Base-by-base conservation (phyloP, 1,284 basidiomycete species). In the Ceratobasidium sp. region DNA sequence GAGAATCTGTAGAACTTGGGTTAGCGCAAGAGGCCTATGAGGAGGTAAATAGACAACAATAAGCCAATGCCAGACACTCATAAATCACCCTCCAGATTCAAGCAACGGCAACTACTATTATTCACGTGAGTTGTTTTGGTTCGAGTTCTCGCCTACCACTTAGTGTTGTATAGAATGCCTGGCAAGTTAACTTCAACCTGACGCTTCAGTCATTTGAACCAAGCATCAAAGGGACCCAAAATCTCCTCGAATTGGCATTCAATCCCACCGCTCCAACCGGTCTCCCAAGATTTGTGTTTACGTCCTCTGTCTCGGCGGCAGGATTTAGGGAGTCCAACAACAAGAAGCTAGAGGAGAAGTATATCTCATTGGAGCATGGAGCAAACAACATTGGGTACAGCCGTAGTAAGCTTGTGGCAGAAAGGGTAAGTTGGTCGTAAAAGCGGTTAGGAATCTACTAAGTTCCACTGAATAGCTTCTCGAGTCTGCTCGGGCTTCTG, bases 61-160 rank as follows among this genome's bases (percentile, higher is more conserved):
- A 9, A 18, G 15, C 33, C 33, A 4, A 33, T 33, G 33, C 33
- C 33, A 4, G 33, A 33, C 33, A 33, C 33, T 64, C 15, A 18
- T 4, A 3, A 40, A 3, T 7, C 4, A 18, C 28, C 20, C 20
- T 63, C 6, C 26, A 73, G 58, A 73, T 73, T 20, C 56, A 60
- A 26, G 26, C 56, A n/a, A 82, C 80, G 3, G 82, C 84, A 20
- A 86, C 85, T 1, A 82, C 83, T 58, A 84, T 87, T 73, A 82
- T 87, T 15, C 86, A 86, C 79, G 69, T 60, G n/a, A 26, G 53
- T 60, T 46, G 10, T 23, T 26, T 23, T 44, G 10, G 10, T 40
- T 13, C 12, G 4, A 9, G 12, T 6, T 15, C 23, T 15, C 23
- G 18, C n/a, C 28, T 44, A 12, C 9, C 15, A 58, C n/a, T 5